Base-by-base conservation (phyloP, 177 flowering plant species). In the Tripterygium wilfordii region DNA sequence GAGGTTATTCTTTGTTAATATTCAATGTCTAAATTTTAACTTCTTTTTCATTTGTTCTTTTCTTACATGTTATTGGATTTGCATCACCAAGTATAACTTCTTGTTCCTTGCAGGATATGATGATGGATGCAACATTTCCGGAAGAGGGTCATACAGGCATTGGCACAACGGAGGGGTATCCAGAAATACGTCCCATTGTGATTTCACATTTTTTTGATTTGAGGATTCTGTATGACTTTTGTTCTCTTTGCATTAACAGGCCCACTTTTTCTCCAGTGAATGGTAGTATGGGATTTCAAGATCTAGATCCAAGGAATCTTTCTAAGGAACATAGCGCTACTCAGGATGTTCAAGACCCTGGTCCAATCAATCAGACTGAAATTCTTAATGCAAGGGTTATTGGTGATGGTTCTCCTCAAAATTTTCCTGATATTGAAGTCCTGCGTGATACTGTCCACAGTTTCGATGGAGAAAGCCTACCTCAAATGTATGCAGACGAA, bases 371-470 rank as follows among this genome's bases (percentile, higher is more conserved):
- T 10, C 59, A 37, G n/a, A 32, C 23, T 17, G 64, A 60, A 14
- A 45, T 35, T 28, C 38, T 19, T 28, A 43, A 47, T 30, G 37
- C 55, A 29, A 54, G 39, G 43, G 12, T 8, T 35, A 8, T 19
- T n/a, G 64, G 60, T 33, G 70, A 60, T 3, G 47, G 15, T 46
- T 36, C 49, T n/a, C 30, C 60, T 27, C 56, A n/a, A n/a, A n/a
- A n/a, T n/a, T n/a, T n/a, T n/a, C n/a, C 76, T 3, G 82, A 67
- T 37, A 48, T 62, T 10, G 96, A 87, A 69, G 45, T 63, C n/a
- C 43, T 58, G 74, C 78, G 83, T 21, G 83, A 78, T 54, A 69
- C 69, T 45, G 50, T 24, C 22, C 63, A 47, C 56, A 68, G 56
- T 32, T 32, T 33, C 9, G 42, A 42, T 30, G 3, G 30, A 14